A percentile compares a stretch with the other conserved stretches of the same genome.
Evolutionary conservation across 306 rosid species (phyloP).

Genomic region (Canavalia ensiformis): DNA sequence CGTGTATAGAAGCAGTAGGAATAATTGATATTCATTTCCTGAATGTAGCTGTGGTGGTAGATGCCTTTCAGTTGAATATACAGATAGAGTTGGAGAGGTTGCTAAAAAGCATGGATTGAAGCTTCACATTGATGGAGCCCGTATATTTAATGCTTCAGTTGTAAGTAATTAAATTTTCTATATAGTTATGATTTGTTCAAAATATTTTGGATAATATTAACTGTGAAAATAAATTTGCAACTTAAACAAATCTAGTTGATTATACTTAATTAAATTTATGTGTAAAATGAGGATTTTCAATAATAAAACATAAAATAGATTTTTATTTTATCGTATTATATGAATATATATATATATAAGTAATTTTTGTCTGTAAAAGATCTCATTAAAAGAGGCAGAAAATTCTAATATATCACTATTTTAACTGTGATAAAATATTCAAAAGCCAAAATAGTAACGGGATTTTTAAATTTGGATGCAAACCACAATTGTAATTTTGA

Average conservation of each 20-base stretch:
- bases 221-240: background rate
- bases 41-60: slow-evolving; percentile 82
- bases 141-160: slow-evolving; percentile 88
- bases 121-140: slow-evolving; percentile 96
- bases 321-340: background rate
- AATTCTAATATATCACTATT: too few species aligned
- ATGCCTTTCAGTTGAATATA: slow-evolving; percentile 84
- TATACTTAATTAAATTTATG: background rate
- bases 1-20: background rate
- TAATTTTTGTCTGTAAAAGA: background rate
- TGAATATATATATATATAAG: background rate
- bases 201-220: background rate
- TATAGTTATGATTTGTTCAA: background rate
- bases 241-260: background rate
- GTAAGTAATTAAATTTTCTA: slow-evolving; percentile 58
- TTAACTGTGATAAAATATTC: background rate
- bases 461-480: too few species aligned
- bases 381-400: background rate
- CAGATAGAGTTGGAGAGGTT: slow-evolving; percentile 81
- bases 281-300: background rate
- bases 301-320: background rate
- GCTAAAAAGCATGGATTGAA: slow-evolving; percentile 85
- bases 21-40: slow-evolving; percentile 31
- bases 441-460: too few species aligned
- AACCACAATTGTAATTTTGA: too few species aligned